phyloP scores from a whole-genome alignment of 23 red algal species.

The Agarophyton chilense region DNA sequence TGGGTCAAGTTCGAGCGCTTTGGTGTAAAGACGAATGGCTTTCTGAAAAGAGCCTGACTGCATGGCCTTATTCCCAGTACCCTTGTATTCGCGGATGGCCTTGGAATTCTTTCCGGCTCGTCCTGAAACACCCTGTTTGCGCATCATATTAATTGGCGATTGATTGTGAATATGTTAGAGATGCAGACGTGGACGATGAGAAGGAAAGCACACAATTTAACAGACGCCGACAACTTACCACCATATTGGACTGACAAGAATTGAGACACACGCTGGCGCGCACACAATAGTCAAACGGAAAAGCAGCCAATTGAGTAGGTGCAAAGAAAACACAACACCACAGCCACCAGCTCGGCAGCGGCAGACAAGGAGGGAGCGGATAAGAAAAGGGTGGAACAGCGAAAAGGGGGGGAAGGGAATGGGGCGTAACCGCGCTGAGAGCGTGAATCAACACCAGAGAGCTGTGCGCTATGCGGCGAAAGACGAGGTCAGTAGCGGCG shows the following conservation, averaged over 20 bases:
- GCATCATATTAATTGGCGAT: neutral
- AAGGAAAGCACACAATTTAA: neutral
- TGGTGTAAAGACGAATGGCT: slow-evolving; percentile 78
- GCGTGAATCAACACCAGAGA: neutral
- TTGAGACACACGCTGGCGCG: no score
- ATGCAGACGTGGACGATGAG: neutral
- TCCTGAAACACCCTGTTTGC: slow-evolving; percentile 34
- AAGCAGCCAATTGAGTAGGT: neutral
- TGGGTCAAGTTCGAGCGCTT: slow-evolving; percentile 79
- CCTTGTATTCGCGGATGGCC: slow-evolving; percentile 82
- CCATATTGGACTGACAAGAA: neutral
- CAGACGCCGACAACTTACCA: slow-evolving; percentile 1
- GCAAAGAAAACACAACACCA: neutral
- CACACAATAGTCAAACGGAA: neutral
- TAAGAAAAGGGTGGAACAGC: neutral
- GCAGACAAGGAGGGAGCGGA: neutral
- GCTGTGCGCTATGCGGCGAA: neutral
- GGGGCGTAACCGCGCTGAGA: neutral
- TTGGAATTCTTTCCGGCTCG: slow-evolving; percentile 57
- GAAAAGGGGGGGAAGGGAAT: no score
- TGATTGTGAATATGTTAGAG: neutral
- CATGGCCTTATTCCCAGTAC: slow-evolving; percentile 81
- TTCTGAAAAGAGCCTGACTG: slow-evolving; percentile 73
- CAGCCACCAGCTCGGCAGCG: neutral
- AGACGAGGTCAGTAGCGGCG: neutral